Percentiles rank a stretch among this genome's conserved stretches.
These are phyloP conservation scores for Murraya koenigii DNA, from an alignment of 345 rosid genomes.

Conservation along the genomic window DNA sequence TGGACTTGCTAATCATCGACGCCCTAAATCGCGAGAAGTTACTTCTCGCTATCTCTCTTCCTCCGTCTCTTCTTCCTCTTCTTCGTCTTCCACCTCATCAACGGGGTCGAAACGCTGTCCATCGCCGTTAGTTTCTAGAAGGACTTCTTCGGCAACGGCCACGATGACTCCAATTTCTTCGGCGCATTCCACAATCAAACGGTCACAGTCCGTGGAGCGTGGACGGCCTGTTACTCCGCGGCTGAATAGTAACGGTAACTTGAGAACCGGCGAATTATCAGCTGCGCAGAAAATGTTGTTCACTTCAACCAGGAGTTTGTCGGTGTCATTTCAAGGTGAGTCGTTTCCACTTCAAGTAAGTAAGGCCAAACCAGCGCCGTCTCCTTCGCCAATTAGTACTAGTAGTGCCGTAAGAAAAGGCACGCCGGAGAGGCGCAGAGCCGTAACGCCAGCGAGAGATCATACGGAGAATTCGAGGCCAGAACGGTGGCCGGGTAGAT, in stretches of 20 bases:
- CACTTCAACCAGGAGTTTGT: constrained; percentile 72
- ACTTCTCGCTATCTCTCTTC: constrained; percentile 69
- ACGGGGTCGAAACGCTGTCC: constrained; percentile 48
- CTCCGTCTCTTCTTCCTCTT: constrained; percentile 40
- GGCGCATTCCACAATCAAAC: constrained; percentile 37
- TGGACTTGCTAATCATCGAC: constrained; percentile 58
- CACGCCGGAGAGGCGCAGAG: constrained; percentile 75
- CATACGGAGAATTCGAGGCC: constrained; percentile 64
- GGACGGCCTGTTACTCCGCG: constrained; percentile 59
- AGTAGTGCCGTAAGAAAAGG: constrained; percentile 41
- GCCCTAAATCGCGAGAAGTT: constrained; percentile 67
- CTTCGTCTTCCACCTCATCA: constrained; percentile 31
- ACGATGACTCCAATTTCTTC: constrained; percentile 30
- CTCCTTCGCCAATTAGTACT: constrained; percentile 34
- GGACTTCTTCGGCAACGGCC: constrained; percentile 24
- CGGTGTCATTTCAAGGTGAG: constrained; percentile 80
- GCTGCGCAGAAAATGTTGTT: constrained; percentile 63
- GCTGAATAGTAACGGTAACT: constrained; percentile 19
- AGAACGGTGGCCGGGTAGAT: constrained; percentile 73
- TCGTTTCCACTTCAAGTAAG: constrained; percentile 71
- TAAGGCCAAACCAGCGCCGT: constrained; percentile 56
- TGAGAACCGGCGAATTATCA: constrained; percentile 44
- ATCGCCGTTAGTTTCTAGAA: constrained; percentile 58
- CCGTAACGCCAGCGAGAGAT: constrained; percentile 34
- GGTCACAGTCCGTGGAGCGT: constrained; percentile 75